Percentiles rank a stretch among this genome's conserved stretches.
These are phyloP conservation scores for Ascomycota sp. DNA, from an alignment of 2,329 filamentous ascomycete species.

Conservation along the genomic window DNA sequence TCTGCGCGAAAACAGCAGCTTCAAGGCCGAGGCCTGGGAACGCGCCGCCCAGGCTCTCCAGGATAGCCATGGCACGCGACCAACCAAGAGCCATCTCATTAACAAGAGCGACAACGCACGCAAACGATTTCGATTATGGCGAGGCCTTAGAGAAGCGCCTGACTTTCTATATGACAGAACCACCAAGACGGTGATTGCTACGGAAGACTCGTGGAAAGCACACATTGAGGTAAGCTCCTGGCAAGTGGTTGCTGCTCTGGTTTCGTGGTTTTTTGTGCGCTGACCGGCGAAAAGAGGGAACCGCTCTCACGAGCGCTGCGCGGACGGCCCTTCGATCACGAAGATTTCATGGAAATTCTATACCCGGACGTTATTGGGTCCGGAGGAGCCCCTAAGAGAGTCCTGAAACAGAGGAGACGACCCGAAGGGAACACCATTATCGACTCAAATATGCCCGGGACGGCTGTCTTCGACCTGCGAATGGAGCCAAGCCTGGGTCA, in stretches of 20 bases:
- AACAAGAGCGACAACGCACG: conserved; percentile 44
- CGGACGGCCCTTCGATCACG: conserved; percentile 37
- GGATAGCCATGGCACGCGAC: conserved; percentile 32
- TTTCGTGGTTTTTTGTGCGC: conserved; percentile 1
- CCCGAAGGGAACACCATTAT: conserved; percentile 24
- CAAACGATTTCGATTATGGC: conserved; percentile 41
- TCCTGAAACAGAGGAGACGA: conserved; percentile 33
- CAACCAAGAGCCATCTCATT: conserved; percentile 40
- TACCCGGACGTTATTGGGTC: conserved; percentile 40
- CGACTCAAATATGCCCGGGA: conserved; percentile 27
- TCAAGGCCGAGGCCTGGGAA: conserved; percentile 41
- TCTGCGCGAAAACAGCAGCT: conserved; percentile 35
- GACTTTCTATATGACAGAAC: conserved; percentile 33
- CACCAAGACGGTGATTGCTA: conserved; percentile 30
- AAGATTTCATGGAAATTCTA: conserved; percentile 38
- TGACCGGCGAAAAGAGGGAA: conserved; percentile 24
- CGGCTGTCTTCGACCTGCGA: conserved; percentile 23
- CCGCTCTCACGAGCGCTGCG: conserved; percentile 35
- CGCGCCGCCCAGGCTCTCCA: conserved; percentile 32
- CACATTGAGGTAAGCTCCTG: conserved; percentile 31
- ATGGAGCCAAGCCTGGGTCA: conserved; percentile 11
- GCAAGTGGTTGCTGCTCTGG: neutral
- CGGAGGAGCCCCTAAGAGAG: conserved; percentile 35
- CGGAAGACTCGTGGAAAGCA: conserved; percentile 34
- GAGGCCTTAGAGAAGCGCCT: conserved; percentile 34